A percentile compares a stretch with the other conserved stretches of the same genome.
Conservation (phyloP, 2,329 filamentous ascomycete species). For the Ophiostoma ulmi region DNA sequence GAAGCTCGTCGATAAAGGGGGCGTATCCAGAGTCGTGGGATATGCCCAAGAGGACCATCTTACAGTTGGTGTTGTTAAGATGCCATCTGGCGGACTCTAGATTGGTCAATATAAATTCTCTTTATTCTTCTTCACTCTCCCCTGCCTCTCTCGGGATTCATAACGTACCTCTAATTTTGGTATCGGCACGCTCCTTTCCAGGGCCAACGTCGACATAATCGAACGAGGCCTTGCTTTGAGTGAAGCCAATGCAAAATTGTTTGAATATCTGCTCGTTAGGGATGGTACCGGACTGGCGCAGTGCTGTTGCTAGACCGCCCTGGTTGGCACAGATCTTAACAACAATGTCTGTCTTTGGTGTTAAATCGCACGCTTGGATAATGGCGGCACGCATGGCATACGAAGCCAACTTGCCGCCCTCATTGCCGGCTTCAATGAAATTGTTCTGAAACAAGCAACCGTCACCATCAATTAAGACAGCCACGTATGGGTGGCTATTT, state of each 20-base stretch:
- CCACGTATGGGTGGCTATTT: slow-evolving; percentile 54
- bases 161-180: slow-evolving; percentile 43
- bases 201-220: slow-evolving; percentile 60
- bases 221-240: slow-evolving; percentile 53
- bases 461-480: slow-evolving; percentile 59
- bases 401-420: slow-evolving; percentile 51
- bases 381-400: slow-evolving; percentile 47
- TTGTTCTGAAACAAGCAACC: slow-evolving; percentile 57
- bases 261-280: slow-evolving; percentile 43
- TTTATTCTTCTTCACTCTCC: background rate
- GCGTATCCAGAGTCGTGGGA: slow-evolving; percentile 59
- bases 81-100: slow-evolving; percentile 52
- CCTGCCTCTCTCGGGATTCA: background rate
- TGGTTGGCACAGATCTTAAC: slow-evolving; percentile 55
- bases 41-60: slow-evolving; percentile 56
- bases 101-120: background rate
- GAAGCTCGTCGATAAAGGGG: slow-evolving; percentile 53
- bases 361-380: slow-evolving; percentile 42
- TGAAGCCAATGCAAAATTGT: slow-evolving; percentile 57
- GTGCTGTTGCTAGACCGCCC: slow-evolving; percentile 44
- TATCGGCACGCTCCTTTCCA: slow-evolving; percentile 54
- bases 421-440: slow-evolving; percentile 50
- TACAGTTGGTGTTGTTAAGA: slow-evolving; percentile 56
- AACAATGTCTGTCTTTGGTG: slow-evolving; percentile 52
- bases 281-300: slow-evolving; percentile 46